A percentile compares a stretch with the other conserved stretches of the same genome.
These are phyloP conservation scores for Zygoascus biomembranicola DNA, from an alignment of 805 yeast species.

Conservation along the genomic window DNA sequence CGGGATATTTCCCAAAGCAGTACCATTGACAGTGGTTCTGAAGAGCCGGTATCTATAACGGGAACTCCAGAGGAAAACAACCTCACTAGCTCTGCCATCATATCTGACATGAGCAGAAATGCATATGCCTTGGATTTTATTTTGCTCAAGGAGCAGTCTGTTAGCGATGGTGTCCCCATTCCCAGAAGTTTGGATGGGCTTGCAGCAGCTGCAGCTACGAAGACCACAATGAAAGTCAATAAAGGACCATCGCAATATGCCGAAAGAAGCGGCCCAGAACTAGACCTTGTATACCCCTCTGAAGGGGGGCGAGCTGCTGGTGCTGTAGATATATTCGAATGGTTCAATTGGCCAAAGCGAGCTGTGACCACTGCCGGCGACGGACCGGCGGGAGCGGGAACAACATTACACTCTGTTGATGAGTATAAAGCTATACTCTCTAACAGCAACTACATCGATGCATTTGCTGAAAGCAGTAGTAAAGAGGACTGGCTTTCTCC, in stretches of 20 bases:
- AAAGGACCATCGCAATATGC: not conserved
- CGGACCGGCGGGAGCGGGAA: not conserved
- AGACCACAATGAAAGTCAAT: not conserved
- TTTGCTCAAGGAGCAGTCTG: constrained; percentile 7
- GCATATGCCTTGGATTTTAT: constrained; percentile 23
- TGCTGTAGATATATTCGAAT: constrained; percentile 15
- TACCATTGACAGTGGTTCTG: not conserved
- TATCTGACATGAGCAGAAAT: constrained; percentile 22
- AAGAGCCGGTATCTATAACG: not conserved
- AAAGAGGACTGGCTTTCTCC: constrained; percentile 5
- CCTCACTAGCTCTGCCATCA: constrained; percentile 4
- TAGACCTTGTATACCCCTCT: no score
- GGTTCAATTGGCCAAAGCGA: constrained; percentile 23
- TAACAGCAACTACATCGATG: constrained; percentile 11
- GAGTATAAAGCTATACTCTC: constrained; percentile 18
- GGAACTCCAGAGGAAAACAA: not conserved
- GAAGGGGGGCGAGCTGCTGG: not conserved
- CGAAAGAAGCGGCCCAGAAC: not conserved
- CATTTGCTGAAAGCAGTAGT: not conserved
- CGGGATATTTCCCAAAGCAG: not conserved
- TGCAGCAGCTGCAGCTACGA: not conserved
- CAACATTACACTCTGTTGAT: constrained; percentile 9
- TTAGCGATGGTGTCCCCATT: not conserved
- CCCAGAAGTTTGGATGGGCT: not conserved
- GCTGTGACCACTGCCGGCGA: not conserved